Evolutionary conservation across 2,329 filamentous ascomycete genomes (phyloP).

Genomic region (Ceratocystiopsis brevicomis): DNA sequence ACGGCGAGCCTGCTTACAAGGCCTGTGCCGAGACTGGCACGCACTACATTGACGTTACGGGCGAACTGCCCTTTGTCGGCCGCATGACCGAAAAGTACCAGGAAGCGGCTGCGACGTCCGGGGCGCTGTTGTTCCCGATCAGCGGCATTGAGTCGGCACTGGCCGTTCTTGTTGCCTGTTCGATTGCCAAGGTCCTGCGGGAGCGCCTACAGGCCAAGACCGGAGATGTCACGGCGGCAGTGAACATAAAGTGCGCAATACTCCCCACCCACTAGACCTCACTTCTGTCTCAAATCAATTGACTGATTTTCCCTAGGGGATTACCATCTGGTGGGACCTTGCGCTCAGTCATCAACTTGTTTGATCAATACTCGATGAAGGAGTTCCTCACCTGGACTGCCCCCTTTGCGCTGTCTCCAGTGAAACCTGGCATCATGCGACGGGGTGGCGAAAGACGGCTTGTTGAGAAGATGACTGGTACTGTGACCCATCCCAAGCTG

Average conservation of each 20-base stretch:
- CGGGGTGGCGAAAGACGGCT: conserved; percentile 6
- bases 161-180: conserved; percentile 38
- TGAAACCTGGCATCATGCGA: conserved; percentile 22
- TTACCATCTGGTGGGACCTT: conserved; percentile 48
- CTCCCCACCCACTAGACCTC: too few relatives aligned
- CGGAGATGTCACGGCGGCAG: conserved; percentile 33
- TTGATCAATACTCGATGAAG: conserved; percentile 31
- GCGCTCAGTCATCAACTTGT: conserved; percentile 41
- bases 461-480: too few relatives aligned
- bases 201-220: conserved; percentile 29
- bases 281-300: too few relatives aligned
- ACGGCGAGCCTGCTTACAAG: conserved; percentile 40
- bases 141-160: conserved; percentile 43
- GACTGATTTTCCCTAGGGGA: conserved; percentile 15
- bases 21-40: conserved; percentile 44
- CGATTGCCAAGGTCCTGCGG: conserved; percentile 30
- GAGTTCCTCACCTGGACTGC: conserved; percentile 25
- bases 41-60: conserved; percentile 45
- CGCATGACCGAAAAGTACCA: conserved; percentile 43
- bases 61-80: conserved; percentile 38
- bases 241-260: conserved; percentile 10
- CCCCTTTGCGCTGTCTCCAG: conserved; percentile 39
- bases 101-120: conserved; percentile 28
- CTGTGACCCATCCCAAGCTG: conserved; percentile 13
- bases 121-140: conserved; percentile 42